Evolutionary conservation across 2,329 filamentous ascomycete species (phyloP), one percentile per base, ranked within the genome.

Genomic region (Kalmusia sp.): DNA sequence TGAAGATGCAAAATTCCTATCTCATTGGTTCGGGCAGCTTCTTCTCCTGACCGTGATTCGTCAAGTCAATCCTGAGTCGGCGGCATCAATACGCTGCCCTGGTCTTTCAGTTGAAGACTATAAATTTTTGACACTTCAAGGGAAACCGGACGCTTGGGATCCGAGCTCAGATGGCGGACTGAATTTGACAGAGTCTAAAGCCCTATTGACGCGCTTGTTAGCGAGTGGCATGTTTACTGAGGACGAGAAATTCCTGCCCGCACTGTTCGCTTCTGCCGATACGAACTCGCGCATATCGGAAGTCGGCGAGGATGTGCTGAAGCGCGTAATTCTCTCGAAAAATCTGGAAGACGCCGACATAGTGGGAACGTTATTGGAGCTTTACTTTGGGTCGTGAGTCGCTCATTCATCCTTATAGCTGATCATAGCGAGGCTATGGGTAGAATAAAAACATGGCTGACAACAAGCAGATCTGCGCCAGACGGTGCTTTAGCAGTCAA

Each of bases 221-320:
- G 87, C 90, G 2, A 96, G 91, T 67, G 92, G 91, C 4, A 87
- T 93, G 6, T 98, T 99, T 73, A 87, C 80, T 0, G 92, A 97
- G 56, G 77, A 86, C 1, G 91, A 98, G 68, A 87, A 92, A 27
- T 92, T 97, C 63, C 73, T 97, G 11, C 89, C 93, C 0, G 89
- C 92, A 0, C 76, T 98, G 1, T 92, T 90, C 69, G 92, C 93
- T 4, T 88, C 92, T 22, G 88, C 92, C 0, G 93, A 93, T 73
- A 79, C 87, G 1, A 95, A 97, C 60, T 91, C 88, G 30, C 85
- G 89, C 7, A 87, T 97, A 31, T 87, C 90, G 9, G 86, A 89
- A n/a, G 79, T 91, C n/a, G 93, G 91, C 0, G 92, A 97, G 51
- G 92, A 96, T 64, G 85, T 96, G 43, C 76, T 98, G 59, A 99